These are phyloP conservation scores for Neurospora sp. DNA, from an alignment of 495 filamentous ascomycete species.

Conservation along the genomic window DNA sequence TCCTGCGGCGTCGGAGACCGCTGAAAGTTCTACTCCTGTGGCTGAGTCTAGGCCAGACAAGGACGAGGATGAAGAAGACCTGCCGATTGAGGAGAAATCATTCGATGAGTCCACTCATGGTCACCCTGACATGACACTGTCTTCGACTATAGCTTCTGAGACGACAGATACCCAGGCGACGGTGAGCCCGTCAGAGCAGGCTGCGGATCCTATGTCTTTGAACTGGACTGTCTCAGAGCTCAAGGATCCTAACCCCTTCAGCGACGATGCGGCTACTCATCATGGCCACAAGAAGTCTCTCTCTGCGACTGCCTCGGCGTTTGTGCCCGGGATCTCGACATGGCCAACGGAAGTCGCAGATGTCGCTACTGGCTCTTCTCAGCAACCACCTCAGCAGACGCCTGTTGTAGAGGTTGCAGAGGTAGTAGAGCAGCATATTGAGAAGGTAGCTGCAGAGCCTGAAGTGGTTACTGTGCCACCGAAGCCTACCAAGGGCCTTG, in stretches of 20 bases:
- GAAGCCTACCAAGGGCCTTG: slow-evolving; percentile 17
- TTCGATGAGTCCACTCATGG: slow-evolving; percentile 38
- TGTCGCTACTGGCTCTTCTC: slow-evolving; percentile 25
- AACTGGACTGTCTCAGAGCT: slow-evolving; percentile 38
- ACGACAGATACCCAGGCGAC: slow-evolving; percentile 39
- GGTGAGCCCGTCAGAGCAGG: slow-evolving; percentile 33
- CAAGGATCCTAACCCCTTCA: slow-evolving; percentile 31
- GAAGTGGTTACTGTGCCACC: not conserved
- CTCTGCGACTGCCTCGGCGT: slow-evolving; percentile 58
- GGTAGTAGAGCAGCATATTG: slow-evolving; percentile 4
- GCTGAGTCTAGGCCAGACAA: slow-evolving; percentile 7
- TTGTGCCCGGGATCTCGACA: slow-evolving; percentile 47
- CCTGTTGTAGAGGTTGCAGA: slow-evolving; percentile 4
- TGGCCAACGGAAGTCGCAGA: slow-evolving; percentile 33
- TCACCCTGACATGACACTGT: slow-evolving; percentile 31
- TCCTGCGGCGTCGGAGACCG: slow-evolving; percentile 51
- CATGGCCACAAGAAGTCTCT: slow-evolving; percentile 48
- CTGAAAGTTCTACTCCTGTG: slow-evolving; percentile 22
- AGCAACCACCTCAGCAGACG: slow-evolving; percentile 24
- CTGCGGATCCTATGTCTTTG: slow-evolving; percentile 26
- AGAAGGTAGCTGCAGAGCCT: slow-evolving; percentile 2
- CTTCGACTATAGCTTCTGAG: slow-evolving; percentile 35
- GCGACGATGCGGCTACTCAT: slow-evolving; percentile 26
- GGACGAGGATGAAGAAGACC: slow-evolving; percentile 19
- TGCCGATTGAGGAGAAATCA: slow-evolving; percentile 22